Conservation (phyloP, 495 filamentous ascomycete species). For the Xylaria telfairii region DNA sequence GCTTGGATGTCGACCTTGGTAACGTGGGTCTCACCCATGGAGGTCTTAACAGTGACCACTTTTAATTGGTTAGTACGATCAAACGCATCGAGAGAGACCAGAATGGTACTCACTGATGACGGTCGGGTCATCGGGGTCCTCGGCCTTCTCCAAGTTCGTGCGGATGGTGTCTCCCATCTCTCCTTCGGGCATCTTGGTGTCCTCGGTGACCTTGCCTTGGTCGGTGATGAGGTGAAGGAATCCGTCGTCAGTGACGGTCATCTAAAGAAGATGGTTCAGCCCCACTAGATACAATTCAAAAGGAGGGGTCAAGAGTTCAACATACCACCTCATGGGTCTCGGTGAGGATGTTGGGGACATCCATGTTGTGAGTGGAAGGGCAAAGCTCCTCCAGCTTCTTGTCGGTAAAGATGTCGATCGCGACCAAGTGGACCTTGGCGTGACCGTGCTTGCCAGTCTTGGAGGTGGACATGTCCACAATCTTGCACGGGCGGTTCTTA, state of each 20-base stretch:
- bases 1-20: constrained; percentile 75
- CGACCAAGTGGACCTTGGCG: constrained; percentile 98
- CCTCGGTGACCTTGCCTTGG: constrained; percentile 84
- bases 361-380: constrained; percentile 99
- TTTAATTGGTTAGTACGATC: constrained; percentile 33
- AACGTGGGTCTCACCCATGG: constrained; percentile 94
- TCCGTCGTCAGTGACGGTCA: constrained; percentile 86
- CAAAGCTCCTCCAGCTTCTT: constrained; percentile 99
- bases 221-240: constrained; percentile 89
- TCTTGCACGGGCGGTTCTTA: constrained; percentile 99
- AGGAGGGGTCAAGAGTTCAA: constrained; percentile 29
- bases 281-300: neutral
- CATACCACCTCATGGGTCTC: constrained; percentile 93
- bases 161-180: constrained; percentile 74
- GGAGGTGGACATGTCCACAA: constrained; percentile 99
- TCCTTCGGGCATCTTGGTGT: constrained; percentile 90
- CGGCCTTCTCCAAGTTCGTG: constrained; percentile 6
- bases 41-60: constrained; percentile 90
- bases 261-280: constrained; percentile 53
- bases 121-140: constrained; percentile 63
- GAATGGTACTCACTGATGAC: constrained; percentile 76
- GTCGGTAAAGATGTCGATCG: constrained; percentile 97
- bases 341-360: constrained; percentile 90
- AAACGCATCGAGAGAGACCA: constrained; percentile 3
- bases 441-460: constrained; percentile 99